Evolutionary conservation across 345 rosid genomes (phyloP).

Genomic region (Eutrema yunnanense): DNA sequence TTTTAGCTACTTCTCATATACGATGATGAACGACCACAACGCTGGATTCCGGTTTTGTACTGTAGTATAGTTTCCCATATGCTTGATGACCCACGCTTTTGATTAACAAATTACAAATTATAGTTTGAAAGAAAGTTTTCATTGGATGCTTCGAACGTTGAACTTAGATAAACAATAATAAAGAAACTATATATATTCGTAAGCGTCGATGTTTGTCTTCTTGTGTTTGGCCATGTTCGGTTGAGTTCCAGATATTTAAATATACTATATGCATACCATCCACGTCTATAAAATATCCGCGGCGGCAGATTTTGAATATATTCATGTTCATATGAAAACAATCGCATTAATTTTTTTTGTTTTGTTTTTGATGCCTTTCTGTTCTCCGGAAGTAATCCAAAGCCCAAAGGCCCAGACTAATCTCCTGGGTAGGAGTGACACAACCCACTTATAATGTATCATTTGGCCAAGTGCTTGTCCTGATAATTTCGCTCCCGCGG

Average conservation of each 20-base stretch:
- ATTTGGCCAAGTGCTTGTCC: too few relatives aligned
- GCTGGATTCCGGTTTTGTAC: not conserved
- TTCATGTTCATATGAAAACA: conserved; percentile 7
- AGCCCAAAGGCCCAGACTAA: too few relatives aligned
- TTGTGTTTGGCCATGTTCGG: conserved; percentile 12
- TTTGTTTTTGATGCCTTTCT: too few relatives aligned
- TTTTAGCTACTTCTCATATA: not conserved
- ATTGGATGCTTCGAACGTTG: conserved; percentile 19
- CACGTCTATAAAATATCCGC: conserved; percentile 17
- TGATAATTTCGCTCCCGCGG: too few relatives aligned
- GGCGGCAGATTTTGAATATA: not conserved
- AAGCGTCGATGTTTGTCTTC: conserved; percentile 17
- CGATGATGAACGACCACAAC: not conserved
- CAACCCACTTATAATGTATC: too few relatives aligned
- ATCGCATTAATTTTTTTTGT: not conserved
- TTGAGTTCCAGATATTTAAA: conserved; percentile 14
- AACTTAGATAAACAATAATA: not conserved
- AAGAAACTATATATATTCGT: not conserved
- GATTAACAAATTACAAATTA: not conserved
- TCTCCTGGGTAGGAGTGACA: too few relatives aligned
- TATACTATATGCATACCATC: not conserved
- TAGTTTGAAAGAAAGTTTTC: not conserved
- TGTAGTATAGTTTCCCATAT: conserved; percentile 9
- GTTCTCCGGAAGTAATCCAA: too few relatives aligned
- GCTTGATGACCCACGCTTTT: not conserved